Conservation (phyloP, 2,329 filamentous ascomycete species). For the Cladosporium sp. region DNA sequence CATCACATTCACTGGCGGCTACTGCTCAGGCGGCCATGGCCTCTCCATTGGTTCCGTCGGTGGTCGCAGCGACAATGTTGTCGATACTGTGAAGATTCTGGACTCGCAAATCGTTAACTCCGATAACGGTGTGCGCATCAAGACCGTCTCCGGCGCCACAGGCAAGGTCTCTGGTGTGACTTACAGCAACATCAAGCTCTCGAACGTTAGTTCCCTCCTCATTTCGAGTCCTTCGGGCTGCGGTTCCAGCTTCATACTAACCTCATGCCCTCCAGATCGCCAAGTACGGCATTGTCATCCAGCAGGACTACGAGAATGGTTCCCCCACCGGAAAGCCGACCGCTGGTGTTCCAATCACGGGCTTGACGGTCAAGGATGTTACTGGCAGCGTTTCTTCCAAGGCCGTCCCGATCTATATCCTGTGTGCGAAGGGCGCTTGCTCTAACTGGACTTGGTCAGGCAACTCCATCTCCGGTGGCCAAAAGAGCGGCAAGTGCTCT, state of each 20-base stretch:
- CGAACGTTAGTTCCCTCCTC: conserved; percentile 18
- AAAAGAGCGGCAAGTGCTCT: conserved; percentile 38
- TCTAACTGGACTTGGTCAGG: conserved; percentile 50
- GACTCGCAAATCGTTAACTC: conserved; percentile 43
- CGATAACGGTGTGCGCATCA: conserved; percentile 49
- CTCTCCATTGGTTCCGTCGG: conserved; percentile 54
- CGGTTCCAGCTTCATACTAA: not conserved
- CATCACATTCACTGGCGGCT: conserved; percentile 37
- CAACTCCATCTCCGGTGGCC: conserved; percentile 49
- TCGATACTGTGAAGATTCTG: conserved; percentile 45
- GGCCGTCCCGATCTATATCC: conserved; percentile 45
- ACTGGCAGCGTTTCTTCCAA: conserved; percentile 39
- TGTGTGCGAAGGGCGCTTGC: conserved; percentile 51
- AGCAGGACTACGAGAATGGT: conserved; percentile 55
- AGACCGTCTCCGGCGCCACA: conserved; percentile 47
- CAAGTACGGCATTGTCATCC: conserved; percentile 53
- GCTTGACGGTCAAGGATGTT: conserved; percentile 41
- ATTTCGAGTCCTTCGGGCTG: no score
- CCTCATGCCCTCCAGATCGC: conserved; percentile 33
- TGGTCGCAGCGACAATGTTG: conserved; percentile 46
- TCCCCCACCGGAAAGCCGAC: conserved; percentile 31
- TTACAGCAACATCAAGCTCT: conserved; percentile 50
- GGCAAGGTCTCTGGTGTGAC: conserved; percentile 49
- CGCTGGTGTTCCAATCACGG: conserved; percentile 50
- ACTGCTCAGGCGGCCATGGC: conserved; percentile 48